Evolutionary conservation across 768 basidiomycete species (phyloP).

Genomic region (Hydnomerulius pinastri): DNA sequence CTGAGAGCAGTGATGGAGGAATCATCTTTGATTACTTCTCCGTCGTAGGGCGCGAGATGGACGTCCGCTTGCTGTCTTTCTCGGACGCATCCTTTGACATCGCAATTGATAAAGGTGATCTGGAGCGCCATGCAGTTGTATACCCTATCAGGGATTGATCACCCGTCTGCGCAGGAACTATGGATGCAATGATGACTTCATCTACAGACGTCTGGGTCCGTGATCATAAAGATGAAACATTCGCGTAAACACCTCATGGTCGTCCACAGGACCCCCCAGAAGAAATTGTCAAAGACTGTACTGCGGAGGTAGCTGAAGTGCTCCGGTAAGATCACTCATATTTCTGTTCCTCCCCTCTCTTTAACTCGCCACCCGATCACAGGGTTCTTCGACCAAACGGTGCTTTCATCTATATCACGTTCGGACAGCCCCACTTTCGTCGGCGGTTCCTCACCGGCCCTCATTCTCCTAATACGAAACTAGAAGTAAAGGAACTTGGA

Average conservation of each 20-base stretch:
- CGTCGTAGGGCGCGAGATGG: constrained; percentile 77
- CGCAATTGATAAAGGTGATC: constrained; percentile 77
- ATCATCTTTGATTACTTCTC: background rate
- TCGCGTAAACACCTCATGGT: constrained; percentile 1
- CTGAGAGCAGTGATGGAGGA: background rate
- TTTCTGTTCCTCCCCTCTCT: background rate
- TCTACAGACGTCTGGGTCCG: constrained; percentile 83
- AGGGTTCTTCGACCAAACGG: constrained; percentile 69
- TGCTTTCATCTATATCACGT: constrained; percentile 77
- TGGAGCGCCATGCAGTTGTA: background rate
- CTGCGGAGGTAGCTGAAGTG: constrained; percentile 74
- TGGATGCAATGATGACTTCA: constrained; percentile 88
- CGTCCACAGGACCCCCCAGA: constrained; percentile 66
- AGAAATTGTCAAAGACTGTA: constrained; percentile 69
- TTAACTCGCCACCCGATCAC: background rate
- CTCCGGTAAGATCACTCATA: constrained; percentile 50
- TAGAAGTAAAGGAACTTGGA: constrained; percentile 72
- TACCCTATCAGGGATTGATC: background rate
- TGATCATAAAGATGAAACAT: background rate
- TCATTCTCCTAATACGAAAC: constrained; percentile 48
- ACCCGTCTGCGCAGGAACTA: constrained; percentile 53
- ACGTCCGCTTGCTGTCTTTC: constrained; percentile 69
- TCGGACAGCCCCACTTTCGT: constrained; percentile 90
- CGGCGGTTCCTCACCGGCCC: constrained; percentile 56
- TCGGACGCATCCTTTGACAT: constrained; percentile 65